A percentile compares a stretch with the other conserved stretches of the same genome.
Evolutionary conservation across 148 eudicot species (phyloP).

Genomic region (Chenopodium berlandieri): DNA sequence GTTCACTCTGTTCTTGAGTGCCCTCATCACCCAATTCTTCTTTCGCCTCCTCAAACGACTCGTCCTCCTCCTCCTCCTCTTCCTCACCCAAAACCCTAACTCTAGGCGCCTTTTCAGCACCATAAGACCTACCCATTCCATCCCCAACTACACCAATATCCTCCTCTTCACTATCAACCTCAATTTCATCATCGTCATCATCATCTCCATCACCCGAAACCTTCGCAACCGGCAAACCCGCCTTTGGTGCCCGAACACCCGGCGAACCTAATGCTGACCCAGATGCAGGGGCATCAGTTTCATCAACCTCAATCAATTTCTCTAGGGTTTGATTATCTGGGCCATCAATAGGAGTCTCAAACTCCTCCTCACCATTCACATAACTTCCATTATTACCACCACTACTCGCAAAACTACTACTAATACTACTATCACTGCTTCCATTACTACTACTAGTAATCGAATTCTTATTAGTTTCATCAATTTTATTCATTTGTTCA

Average conservation of each 20-base stretch:
- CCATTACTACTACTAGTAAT: constrained; percentile 12
- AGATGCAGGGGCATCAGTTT: constrained; percentile 18
- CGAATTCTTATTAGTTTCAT: constrained; percentile 14
- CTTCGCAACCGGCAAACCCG: constrained; percentile 36
- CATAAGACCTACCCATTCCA: constrained; percentile 3
- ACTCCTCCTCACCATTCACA: constrained; percentile 52
- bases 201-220: constrained; percentile 38
- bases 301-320: constrained; percentile 13
- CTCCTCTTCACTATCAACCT: constrained; percentile 17
- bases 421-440: constrained; percentile 12
- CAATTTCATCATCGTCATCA: constrained; percentile 29
- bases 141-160: constrained; percentile 11
- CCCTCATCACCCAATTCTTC: constrained; percentile 18
- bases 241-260: constrained; percentile 10
- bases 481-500: neutral
- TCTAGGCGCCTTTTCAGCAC: constrained; percentile 26
- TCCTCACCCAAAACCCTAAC: constrained; percentile 24
- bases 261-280: constrained; percentile 23
- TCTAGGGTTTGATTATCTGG: constrained; percentile 28
- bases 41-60: neutral
- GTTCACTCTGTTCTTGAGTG: neutral
- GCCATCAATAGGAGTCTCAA: constrained; percentile 32
- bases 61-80: constrained; percentile 28
- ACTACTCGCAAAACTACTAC: constrained; percentile 21
- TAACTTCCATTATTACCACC: constrained; percentile 37